Conservation (phyloP, 2,329 filamentous ascomycete genomes). For the Exophiala sideris region DNA sequence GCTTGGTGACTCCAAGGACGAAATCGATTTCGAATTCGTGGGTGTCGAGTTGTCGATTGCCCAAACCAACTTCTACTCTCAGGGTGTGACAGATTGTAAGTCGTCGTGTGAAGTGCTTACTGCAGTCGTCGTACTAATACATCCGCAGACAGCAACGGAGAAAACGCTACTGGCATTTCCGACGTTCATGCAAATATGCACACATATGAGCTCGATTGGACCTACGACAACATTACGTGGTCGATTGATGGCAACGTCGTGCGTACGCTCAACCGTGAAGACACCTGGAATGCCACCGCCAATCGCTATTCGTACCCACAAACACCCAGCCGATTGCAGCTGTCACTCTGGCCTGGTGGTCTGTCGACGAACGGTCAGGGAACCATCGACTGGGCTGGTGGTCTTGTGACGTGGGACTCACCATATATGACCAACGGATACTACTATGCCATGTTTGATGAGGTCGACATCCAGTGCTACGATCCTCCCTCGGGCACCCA, state of each 20-base stretch:
- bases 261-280: constrained; percentile 68
- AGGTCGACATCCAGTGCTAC: constrained; percentile 84
- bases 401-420: constrained; percentile 80
- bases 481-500: constrained; percentile 70
- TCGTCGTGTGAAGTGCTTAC: constrained; percentile 16
- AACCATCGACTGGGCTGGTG: constrained; percentile 89
- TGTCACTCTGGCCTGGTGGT: constrained; percentile 95
- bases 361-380: constrained; percentile 73
- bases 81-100: constrained; percentile 88
- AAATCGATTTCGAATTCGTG: constrained; percentile 96
- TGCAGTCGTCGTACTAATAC: constrained; percentile 1
- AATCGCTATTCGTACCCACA: constrained; percentile 87
- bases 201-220: constrained; percentile 92
- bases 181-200: constrained; percentile 78
- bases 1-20: constrained; percentile 92
- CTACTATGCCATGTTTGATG: constrained; percentile 77
- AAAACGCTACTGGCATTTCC: constrained; percentile 60
- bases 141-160: constrained; percentile 66
- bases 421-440: constrained; percentile 82
- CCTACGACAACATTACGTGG: constrained; percentile 82
- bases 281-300: constrained; percentile 81
- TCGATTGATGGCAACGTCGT: constrained; percentile 74
- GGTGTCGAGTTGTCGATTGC: constrained; percentile 72
- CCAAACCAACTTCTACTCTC: constrained; percentile 97
- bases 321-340: constrained; percentile 82